phyloP scores from a whole-genome alignment of 176 grass and related monocot genomes.

The Tuctoria greenei region DNA sequence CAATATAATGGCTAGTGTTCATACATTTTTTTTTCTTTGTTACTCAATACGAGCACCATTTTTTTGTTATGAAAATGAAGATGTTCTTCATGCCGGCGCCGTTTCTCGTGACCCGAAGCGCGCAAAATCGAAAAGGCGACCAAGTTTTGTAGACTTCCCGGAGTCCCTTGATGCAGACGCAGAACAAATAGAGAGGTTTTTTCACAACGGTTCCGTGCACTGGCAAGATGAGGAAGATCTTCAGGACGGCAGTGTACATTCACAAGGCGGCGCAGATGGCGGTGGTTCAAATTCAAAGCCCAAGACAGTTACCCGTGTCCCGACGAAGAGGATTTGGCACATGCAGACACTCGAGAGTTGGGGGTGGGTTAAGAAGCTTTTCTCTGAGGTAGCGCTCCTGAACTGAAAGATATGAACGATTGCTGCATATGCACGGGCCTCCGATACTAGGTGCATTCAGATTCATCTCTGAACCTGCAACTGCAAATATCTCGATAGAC shows the following conservation, averaged over 20 bases:
- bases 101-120: slow-evolving; percentile 33
- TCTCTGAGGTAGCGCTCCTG: slow-evolving; percentile 17
- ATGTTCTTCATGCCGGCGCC: slow-evolving; percentile 59
- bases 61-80: no score
- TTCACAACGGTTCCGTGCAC: no score
- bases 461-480: background rate
- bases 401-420: background rate
- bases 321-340: slow-evolving; percentile 11
- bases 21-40: no score
- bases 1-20: background rate
- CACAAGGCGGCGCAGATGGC: background rate
- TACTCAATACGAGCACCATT: no score
- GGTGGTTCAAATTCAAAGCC: background rate
- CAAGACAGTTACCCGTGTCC: slow-evolving; percentile 9
- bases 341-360: slow-evolving; percentile 8
- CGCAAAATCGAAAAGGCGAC: slow-evolving; percentile 26
- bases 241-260: background rate
- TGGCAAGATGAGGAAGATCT: slow-evolving; percentile 25
- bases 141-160: slow-evolving; percentile 25
- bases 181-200: no score
- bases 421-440: slow-evolving; percentile 17
- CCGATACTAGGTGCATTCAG: background rate
- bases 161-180: background rate
- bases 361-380: slow-evolving; percentile 30
- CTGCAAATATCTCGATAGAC: slow-evolving; percentile 37